Conservation (phyloP, 2,329 filamentous ascomycete genomes). For the Pseudocercospora musae region DNA sequence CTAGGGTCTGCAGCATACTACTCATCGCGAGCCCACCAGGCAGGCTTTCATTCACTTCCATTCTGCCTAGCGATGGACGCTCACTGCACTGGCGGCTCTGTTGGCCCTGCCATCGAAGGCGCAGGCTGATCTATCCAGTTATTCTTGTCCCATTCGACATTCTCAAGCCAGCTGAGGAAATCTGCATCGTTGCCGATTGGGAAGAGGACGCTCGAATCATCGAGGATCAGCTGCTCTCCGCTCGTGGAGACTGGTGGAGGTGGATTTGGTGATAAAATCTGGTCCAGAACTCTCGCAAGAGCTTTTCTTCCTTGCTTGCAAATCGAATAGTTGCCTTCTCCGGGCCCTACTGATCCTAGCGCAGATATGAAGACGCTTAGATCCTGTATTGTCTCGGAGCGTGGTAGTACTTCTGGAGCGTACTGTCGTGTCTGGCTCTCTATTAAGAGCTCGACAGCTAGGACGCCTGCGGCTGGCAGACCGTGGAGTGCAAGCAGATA, state of each 20-base stretch:
- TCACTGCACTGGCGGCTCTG: too few species aligned
- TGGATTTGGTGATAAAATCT: conserved; percentile 38
- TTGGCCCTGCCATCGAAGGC: not conserved
- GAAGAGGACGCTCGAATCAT: conserved; percentile 36
- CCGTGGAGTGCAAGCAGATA: conserved; percentile 40
- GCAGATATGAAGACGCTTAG: conserved; percentile 46
- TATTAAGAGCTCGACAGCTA: conserved; percentile 44
- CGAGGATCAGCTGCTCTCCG: conserved; percentile 20
- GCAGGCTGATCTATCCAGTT: conserved; percentile 10
- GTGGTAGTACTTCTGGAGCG: conserved; percentile 37
- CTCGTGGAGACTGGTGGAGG: conserved; percentile 11
- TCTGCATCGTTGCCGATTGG: conserved; percentile 41
- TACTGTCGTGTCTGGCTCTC: conserved; percentile 38
- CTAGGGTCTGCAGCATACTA: too few species aligned
- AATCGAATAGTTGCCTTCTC: conserved; percentile 40
- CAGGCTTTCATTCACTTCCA: too few species aligned
- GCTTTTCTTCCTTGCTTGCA: conserved; percentile 43
- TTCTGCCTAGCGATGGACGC: too few species aligned
- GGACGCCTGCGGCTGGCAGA: conserved; percentile 42
- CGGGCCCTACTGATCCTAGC: conserved; percentile 39
- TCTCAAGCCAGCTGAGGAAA: conserved; percentile 45
- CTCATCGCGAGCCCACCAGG: too few species aligned
- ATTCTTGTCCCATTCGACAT: conserved; percentile 33
- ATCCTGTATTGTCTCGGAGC: conserved; percentile 46
- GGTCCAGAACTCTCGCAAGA: conserved; percentile 43